These are phyloP conservation scores for Pseudoturritis turrita DNA, from an alignment of 345 rosid species.

Conservation along the genomic window DNA sequence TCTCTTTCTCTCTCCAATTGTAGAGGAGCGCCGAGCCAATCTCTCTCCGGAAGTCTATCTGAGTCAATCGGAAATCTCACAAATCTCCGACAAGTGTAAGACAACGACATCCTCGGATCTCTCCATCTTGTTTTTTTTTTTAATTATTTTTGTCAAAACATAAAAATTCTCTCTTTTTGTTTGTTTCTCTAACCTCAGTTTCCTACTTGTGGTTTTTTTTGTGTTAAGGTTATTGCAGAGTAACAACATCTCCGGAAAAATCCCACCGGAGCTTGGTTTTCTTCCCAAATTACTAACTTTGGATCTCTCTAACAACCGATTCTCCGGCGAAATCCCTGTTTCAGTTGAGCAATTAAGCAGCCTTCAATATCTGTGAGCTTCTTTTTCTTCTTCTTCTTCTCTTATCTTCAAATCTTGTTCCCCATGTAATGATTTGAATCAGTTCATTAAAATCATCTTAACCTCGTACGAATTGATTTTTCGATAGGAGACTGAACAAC, in stretches of 20 bases:
- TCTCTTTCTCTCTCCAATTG: not conserved
- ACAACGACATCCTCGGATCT: slow-evolving; percentile 23
- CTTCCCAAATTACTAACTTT: slow-evolving; percentile 71
- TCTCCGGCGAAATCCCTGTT: slow-evolving; percentile 56
- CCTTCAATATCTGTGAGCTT: slow-evolving; percentile 80
- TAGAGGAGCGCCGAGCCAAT: slow-evolving; percentile 95
- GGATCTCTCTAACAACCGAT: slow-evolving; percentile 78
- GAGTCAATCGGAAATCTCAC: slow-evolving; percentile 71
- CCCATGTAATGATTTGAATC: not conserved
- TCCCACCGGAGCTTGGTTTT: slow-evolving; percentile 66
- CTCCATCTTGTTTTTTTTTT: not conserved
- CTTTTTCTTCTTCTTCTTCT: not conserved
- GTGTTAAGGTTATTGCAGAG: slow-evolving; percentile 83
- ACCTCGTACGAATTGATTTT: slow-evolving; percentile 26
- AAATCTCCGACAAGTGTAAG: slow-evolving; percentile 91
- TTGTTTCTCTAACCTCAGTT: not conserved
- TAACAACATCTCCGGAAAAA: slow-evolving; percentile 73
- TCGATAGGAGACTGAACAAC: slow-evolving; percentile 84
- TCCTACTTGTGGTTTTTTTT: slow-evolving; percentile 4
- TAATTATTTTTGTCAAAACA: not conserved
- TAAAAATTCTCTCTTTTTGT: not conserved
- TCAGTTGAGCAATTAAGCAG: slow-evolving; percentile 53
- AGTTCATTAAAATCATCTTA: not conserved
- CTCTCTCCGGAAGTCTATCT: slow-evolving; percentile 73
- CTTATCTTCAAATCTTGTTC: not conserved